Conservation (phyloP, 2,329 filamentous ascomycete genomes). For the Aspergillus clavatus region DNA sequence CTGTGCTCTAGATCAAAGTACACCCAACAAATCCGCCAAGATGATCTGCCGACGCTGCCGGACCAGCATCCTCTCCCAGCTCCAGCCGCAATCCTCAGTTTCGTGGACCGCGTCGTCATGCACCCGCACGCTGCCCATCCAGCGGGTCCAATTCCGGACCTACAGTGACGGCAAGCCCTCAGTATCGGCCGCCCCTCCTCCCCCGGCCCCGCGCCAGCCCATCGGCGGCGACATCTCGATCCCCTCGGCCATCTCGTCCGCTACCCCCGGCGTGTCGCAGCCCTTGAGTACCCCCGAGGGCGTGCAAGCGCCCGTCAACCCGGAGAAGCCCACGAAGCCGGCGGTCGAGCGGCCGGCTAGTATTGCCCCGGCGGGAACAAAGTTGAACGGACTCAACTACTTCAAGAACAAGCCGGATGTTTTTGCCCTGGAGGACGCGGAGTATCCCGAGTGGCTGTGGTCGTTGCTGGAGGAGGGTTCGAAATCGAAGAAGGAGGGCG, state of each 20-base stretch:
- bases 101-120: slow-evolving; percentile 25
- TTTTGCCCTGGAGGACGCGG: slow-evolving; percentile 42
- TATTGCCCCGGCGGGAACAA: slow-evolving; percentile 38
- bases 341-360: slow-evolving; percentile 29
- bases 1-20: no score
- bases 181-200: slow-evolving; percentile 26
- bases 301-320: slow-evolving; percentile 24
- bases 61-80: slow-evolving; percentile 35
- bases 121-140: slow-evolving; percentile 26
- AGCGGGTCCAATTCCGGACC: slow-evolving; percentile 27
- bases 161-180: slow-evolving; percentile 31
- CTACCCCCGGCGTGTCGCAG: slow-evolving; percentile 38
- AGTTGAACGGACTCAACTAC: slow-evolving; percentile 42
- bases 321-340: slow-evolving; percentile 25
- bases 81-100: slow-evolving; percentile 28
- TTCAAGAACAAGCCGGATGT: slow-evolving; percentile 45
- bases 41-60: slow-evolving; percentile 43
- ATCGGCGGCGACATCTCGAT: slow-evolving; percentile 28
- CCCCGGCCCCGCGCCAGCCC: slow-evolving; percentile 31
- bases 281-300: slow-evolving; percentile 37
- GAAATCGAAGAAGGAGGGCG: slow-evolving; percentile 31
- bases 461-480: slow-evolving; percentile 36
- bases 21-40: background rate
- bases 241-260: slow-evolving; percentile 37
- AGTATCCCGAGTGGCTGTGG: slow-evolving; percentile 49